phyloP scores from a whole-genome alignment of 371 early-diverging fungal genomes.

The Mortierella sp. region DNA sequence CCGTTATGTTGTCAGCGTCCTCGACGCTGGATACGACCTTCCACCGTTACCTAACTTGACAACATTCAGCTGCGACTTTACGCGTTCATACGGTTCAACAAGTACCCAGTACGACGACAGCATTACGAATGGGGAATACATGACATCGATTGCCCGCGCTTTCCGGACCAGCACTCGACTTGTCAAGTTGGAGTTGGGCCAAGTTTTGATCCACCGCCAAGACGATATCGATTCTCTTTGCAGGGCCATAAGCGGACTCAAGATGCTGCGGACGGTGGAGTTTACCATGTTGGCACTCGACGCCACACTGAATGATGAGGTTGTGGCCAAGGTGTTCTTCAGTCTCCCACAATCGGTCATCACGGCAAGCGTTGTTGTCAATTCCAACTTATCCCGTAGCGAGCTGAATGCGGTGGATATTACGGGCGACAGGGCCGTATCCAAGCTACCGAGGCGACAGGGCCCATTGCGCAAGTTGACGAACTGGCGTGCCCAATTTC shows the following conservation, averaged over 20 bases:
- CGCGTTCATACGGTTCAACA: background rate
- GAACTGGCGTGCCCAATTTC: background rate
- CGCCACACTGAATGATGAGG: background rate
- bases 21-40: background rate
- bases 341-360: background rate
- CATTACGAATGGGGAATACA: background rate
- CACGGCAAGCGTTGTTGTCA: background rate
- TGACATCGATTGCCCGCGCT: background rate
- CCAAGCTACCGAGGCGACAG: background rate
- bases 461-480: background rate
- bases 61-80: background rate
- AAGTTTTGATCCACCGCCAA: background rate
- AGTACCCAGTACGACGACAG: background rate
- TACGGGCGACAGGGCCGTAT: background rate
- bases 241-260: background rate
- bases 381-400: background rate
- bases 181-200: background rate
- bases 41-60: background rate
- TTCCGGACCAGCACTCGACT: background rate
- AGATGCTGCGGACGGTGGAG: background rate
- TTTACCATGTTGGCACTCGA: background rate
- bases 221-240: background rate
- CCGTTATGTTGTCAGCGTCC: background rate
- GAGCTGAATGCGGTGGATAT: background rate
- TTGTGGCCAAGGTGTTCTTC: conserved; percentile 1